Evolutionary conservation across 2,329 filamentous ascomycete genomes (phyloP), one percentile per base, ranked within the genome.

Genomic region (Phoma herbarum): DNA sequence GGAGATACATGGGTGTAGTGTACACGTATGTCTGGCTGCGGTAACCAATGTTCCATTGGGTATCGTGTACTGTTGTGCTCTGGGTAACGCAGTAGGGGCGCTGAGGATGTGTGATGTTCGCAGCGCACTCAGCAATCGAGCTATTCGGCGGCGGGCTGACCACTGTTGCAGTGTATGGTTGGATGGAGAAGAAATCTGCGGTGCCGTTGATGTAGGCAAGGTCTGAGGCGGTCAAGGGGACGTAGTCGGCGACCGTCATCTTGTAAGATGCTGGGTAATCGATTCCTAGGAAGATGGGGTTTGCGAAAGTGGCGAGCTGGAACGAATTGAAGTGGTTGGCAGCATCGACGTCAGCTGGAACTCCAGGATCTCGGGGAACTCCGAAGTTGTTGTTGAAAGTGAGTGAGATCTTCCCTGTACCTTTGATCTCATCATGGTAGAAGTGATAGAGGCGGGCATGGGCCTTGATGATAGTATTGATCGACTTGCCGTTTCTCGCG

Each of bases 31-130:
- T 79, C 31, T 85, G 76, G 2, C 83, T 85, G 12, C 80, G 77
- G 60, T 86, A 86, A 20, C 86, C 86, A 47, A 87, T 84, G 63
- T 84, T 77, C 86, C 86, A 88, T 2, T 84, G 85, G 28, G 81
- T 81, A 1, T 77, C 71, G 37, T 83, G 83, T 1, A 70, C 75
- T 2, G 49, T 62, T 0, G 75, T 81, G 11, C 78, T 79, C 56
- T 83, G 80, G 0, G 78, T 79, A 1, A 85, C 83, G 62, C 85
- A 88, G 59, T 82, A 82, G 0, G 85, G 86, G 20, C 79, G 82
- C 9, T 81, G 74, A 0, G 80, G 64, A 28, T 82, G 78, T 6
- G 76, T 78, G 1, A 71, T 63, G 65, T 87, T 82, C 7, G 74
- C 60, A 1, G 82, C 78, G 64, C 85, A 88, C 5, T 78, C 77